Percentiles rank a stretch among this genome's conserved stretches.
Evolutionary conservation across 768 basidiomycete genomes (phyloP).

Genomic region (Leccinellum albellum): DNA sequence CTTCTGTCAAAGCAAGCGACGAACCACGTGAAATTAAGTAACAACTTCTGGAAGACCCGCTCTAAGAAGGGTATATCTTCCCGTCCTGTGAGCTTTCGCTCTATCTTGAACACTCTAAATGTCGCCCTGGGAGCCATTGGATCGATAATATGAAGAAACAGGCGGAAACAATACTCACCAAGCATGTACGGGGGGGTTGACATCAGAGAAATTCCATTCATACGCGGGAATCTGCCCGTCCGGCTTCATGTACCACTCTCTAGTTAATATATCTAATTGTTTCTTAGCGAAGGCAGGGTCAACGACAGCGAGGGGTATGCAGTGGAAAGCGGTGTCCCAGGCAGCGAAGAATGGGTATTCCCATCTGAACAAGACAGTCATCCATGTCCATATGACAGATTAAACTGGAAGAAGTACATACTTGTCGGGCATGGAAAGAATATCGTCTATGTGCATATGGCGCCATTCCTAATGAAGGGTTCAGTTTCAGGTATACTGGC

Average conservation of each 20-base stretch:
- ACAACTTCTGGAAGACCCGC: conserved; percentile 95
- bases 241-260: conserved; percentile 99
- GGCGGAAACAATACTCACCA: conserved; percentile 49
- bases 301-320: conserved; percentile 93
- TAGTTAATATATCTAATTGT: conserved; percentile 90
- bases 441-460: conserved; percentile 92
- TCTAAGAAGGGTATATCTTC: conserved; percentile 93
- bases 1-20: conserved; percentile 10
- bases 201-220: conserved; percentile 99
- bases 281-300: conserved; percentile 97
- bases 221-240: conserved; percentile 99
- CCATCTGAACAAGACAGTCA: conserved; percentile 52
- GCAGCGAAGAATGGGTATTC: conserved; percentile 99
- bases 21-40: conserved; percentile 96
- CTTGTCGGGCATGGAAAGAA: conserved; percentile 99
- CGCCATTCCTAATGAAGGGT: conserved; percentile 72
- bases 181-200: conserved; percentile 98
- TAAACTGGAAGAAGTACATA: conserved; percentile 32
- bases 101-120: conserved; percentile 98
- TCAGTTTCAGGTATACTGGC: not conserved
- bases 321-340: conserved; percentile 99
- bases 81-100: conserved; percentile 87
- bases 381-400: not conserved
- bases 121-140: conserved; percentile 62
- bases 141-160: not conserved